Evolutionary conservation across 2,329 filamentous ascomycete species (phyloP).

Genomic region (Ascochyta clinopodiicola): DNA sequence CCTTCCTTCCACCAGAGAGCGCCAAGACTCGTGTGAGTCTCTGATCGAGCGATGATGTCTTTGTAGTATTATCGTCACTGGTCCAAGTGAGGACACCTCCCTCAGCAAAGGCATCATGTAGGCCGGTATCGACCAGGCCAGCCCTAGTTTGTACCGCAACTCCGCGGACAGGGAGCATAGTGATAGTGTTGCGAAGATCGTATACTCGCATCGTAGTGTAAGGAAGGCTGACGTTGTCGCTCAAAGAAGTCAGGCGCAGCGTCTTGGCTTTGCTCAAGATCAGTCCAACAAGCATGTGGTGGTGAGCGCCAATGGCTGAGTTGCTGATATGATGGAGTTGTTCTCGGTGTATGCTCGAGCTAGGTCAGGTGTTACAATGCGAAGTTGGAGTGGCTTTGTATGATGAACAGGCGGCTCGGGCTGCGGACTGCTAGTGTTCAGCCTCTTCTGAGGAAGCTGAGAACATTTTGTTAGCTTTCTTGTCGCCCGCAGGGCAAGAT

Average conservation of each 20-base stretch:
- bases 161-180: conserved; percentile 34
- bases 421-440: neutral
- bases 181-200: conserved; percentile 39
- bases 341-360: conserved; percentile 21
- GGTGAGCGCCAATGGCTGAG: conserved; percentile 16
- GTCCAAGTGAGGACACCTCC: conserved; percentile 27
- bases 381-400: conserved; percentile 20
- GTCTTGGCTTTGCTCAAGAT: conserved; percentile 44
- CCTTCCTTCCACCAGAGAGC: conserved; percentile 28
- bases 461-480: neutral
- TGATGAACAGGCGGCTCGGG: neutral
- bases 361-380: conserved; percentile 35
- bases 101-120: conserved; percentile 33
- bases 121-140: conserved; percentile 38
- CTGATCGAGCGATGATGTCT: conserved; percentile 7
- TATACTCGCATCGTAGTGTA: conserved; percentile 34
- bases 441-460: neutral
- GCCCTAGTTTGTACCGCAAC: conserved; percentile 29
- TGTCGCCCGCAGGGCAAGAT: neutral
- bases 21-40: conserved; percentile 23
- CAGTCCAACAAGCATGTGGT: conserved; percentile 40
- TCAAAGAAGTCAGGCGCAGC: conserved; percentile 18
- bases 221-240: conserved; percentile 4
- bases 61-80: conserved; percentile 7
- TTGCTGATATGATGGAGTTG: conserved; percentile 16